Percentiles rank a stretch among this genome's conserved stretches.
These are phyloP conservation scores for Yarrowia bubula DNA, from an alignment of 805 yeast species.

Conservation along the genomic window DNA sequence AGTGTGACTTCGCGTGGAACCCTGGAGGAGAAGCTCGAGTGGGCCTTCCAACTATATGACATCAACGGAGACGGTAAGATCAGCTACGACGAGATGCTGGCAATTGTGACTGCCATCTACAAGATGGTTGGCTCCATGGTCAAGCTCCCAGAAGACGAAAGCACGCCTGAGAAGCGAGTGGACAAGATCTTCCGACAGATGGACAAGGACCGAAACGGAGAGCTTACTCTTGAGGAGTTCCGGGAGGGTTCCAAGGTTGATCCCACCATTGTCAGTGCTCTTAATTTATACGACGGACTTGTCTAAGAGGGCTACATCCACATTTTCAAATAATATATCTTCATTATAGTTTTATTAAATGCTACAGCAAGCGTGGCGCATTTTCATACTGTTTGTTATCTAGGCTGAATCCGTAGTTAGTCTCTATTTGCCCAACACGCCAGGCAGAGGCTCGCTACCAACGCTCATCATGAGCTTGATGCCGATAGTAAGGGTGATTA, in stretches of 20 bases:
- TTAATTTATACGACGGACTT: conserved; percentile 76
- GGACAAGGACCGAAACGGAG: conserved; percentile 68
- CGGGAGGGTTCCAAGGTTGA: conserved; percentile 75
- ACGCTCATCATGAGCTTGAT: conserved; percentile 52
- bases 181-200: conserved; percentile 72
- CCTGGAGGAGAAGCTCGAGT: conserved; percentile 74
- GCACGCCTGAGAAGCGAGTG: conserved; percentile 85
- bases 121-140: conserved; percentile 97
- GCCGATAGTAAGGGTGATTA: conserved; percentile 49
- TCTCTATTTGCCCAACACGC: conserved; percentile 48
- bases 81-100: conserved; percentile 71
- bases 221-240: conserved; percentile 80
- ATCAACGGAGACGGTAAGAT: conserved; percentile 74
- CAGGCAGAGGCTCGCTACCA: conserved; percentile 65
- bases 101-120: conserved; percentile 79
- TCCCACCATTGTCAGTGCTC: conserved; percentile 70
- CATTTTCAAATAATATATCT: neutral
- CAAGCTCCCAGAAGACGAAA: conserved; percentile 79
- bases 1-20: conserved; percentile 85
- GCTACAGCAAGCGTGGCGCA: neutral
- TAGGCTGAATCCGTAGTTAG: neutral
- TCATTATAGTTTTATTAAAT: neutral
- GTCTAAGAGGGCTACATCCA: conserved; percentile 44
- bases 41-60: conserved; percentile 91
- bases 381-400: neutral